Conservation (phyloP, 2,329 filamentous ascomycete genomes). For the Sporothrix mexicana region DNA sequence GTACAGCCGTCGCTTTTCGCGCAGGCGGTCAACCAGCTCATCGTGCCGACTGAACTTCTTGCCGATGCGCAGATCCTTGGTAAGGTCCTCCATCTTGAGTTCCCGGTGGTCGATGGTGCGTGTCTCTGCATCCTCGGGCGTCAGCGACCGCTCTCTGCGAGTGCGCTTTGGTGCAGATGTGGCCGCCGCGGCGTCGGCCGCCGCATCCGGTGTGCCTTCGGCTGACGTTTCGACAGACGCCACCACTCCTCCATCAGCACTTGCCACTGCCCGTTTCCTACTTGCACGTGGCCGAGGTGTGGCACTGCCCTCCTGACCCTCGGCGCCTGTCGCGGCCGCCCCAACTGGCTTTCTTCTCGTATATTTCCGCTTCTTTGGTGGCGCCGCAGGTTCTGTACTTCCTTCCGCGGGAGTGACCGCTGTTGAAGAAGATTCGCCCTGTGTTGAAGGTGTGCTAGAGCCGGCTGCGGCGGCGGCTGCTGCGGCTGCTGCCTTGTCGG, state of each 20-base stretch:
- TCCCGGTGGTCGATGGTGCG: slow-evolving; percentile 68
- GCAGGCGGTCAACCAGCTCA: slow-evolving; percentile 72
- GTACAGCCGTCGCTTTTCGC: slow-evolving; percentile 48
- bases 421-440: background rate
- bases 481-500: background rate
- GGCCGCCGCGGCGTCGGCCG: background rate
- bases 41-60: slow-evolving; percentile 77
- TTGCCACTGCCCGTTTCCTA: slow-evolving; percentile 8
- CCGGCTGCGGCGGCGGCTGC: background rate
- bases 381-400: background rate
- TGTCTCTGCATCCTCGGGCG: slow-evolving; percentile 68
- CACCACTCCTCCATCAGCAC: background rate
- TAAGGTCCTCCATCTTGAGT: slow-evolving; percentile 75
- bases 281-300: background rate
- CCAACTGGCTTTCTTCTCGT: slow-evolving; percentile 27
- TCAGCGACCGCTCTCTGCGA: slow-evolving; percentile 55
- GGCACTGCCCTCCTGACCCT: background rate
- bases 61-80: slow-evolving; percentile 71
- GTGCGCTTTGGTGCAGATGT: slow-evolving; percentile 40
- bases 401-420: background rate
- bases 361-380: slow-evolving; percentile 33
- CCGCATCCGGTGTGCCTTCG: background rate
- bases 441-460: background rate
- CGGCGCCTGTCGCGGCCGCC: background rate
- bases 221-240: slow-evolving; percentile 13